Conservation (phyloP, 306 rosid species). For the Vicia sativa region DNA sequence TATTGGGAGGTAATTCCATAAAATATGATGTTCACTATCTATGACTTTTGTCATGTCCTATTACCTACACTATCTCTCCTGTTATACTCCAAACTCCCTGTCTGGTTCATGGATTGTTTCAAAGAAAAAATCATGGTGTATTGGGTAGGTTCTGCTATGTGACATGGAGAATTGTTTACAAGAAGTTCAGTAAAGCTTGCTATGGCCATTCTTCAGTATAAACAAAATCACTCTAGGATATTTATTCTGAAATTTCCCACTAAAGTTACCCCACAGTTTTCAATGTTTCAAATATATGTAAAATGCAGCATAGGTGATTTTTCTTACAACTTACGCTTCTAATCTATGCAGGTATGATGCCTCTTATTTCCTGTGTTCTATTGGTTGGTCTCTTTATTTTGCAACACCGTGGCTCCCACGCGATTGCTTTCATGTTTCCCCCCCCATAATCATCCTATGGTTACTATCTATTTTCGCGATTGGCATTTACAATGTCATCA, state of each 20-base stretch:
- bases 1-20: constrained; percentile 19
- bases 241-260: constrained; percentile 25
- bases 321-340: constrained; percentile 35
- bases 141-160: constrained; percentile 27
- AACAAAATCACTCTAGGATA: background rate
- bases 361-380: constrained; percentile 63
- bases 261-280: background rate
- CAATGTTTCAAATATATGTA: background rate
- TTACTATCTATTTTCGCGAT: constrained; percentile 57
- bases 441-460: constrained; percentile 79
- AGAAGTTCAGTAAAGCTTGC: constrained; percentile 25
- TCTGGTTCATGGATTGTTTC: constrained; percentile 28
- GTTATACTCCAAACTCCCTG: constrained; percentile 27
- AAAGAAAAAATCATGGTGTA: constrained; percentile 21
- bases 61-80: constrained; percentile 25
- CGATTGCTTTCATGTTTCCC: constrained; percentile 72
- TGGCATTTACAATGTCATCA: constrained; percentile 74
- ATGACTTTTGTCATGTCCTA: constrained; percentile 15
- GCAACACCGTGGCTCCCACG: constrained; percentile 87
- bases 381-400: constrained; percentile 67
- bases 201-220: constrained; percentile 19
- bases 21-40: constrained; percentile 25
- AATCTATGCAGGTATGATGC: constrained; percentile 58
- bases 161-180: constrained; percentile 29
- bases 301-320: constrained; percentile 18